phyloP scores from a whole-genome alignment of 768 basidiomycete genomes.

The Ephemerocybe angulata region DNA sequence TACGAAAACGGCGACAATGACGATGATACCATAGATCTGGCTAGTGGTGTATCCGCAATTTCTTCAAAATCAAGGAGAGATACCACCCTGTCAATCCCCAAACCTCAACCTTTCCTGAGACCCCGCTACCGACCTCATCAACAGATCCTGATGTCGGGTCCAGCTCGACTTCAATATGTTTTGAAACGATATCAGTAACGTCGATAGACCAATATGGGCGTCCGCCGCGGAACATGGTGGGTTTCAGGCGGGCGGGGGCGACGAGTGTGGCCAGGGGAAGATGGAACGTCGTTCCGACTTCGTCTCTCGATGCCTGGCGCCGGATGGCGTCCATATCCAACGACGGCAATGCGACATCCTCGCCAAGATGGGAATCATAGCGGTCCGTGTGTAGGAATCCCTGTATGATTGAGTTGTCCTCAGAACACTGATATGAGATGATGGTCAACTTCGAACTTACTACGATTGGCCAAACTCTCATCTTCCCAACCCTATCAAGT shows the following conservation, averaged over 20 bases:
- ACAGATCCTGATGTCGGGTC: slow-evolving; percentile 21
- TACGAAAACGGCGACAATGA: slow-evolving; percentile 30
- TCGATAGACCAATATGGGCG: slow-evolving; percentile 65
- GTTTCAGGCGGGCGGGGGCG: slow-evolving; percentile 44
- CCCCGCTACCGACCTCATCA: slow-evolving; percentile 41
- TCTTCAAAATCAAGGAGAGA: slow-evolving; percentile 58
- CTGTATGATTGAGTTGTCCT: slow-evolving; percentile 19
- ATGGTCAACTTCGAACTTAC: slow-evolving; percentile 40
- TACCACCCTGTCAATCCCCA: slow-evolving; percentile 90
- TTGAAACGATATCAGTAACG: slow-evolving; percentile 55
- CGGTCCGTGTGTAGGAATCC: slow-evolving; percentile 35
- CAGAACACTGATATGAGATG: background rate
- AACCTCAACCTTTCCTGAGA: slow-evolving; percentile 55
- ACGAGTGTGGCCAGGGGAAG: slow-evolving; percentile 55
- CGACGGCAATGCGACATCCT: slow-evolving; percentile 55
- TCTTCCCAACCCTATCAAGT: slow-evolving; percentile 49
- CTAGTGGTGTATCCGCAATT: slow-evolving; percentile 45
- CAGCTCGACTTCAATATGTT: slow-evolving; percentile 24
- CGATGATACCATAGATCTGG: slow-evolving; percentile 4
- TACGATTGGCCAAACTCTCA: slow-evolving; percentile 74
- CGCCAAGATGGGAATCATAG: slow-evolving; percentile 13
- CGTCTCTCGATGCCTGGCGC: slow-evolving; percentile 44
- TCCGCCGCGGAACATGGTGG: slow-evolving; percentile 51
- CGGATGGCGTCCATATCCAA: slow-evolving; percentile 49
- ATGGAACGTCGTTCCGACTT: slow-evolving; percentile 72